Evolutionary conservation across 352 stramenopile species (phyloP), one percentile per base, ranked within the genome.

Genomic region (Plasmopara viticola): DNA sequence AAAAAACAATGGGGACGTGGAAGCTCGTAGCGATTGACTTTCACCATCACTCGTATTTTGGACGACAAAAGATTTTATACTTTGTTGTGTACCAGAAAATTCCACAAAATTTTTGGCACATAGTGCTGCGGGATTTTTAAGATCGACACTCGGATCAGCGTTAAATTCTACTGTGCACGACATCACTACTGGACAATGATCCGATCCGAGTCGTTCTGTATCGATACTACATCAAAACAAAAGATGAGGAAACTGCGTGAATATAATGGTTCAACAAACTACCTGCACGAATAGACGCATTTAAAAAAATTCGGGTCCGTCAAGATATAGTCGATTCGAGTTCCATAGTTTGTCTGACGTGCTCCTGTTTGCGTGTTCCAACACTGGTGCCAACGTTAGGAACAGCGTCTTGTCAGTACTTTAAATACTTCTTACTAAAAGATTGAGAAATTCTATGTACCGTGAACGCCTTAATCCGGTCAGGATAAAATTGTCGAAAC

Each of bases 321-420:
- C 15, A 96, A 65, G 44, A 97, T 87, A 49, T 96, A 96, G 63
- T 97, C 89, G 50, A 97, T 92, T 35, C 89, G 82, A 17, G 81
- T 87, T 48, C 89, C 89, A 44, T 88, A 96, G 62, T 97, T 97
- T 57, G 85, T 96, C 57, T 92, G 70, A 9, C 89, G 73, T 12
- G 82, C 87, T 1, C 72, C 72, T 9, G 86, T 95, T 51, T 88
- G 56, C 12, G 77, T 95, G 53, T 74, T 95, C 86, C 87, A 97
- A 53, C 85, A 97, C 70, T 90, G 17, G 37, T 18, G 18, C 17
- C 10, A 49, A 49, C 9, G 42, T 5, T 8, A 9, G 29, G 33
- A 31, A 35, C 7, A 25, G 39, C 34, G 40, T 28, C 13, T 42
- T 15, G 18, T 53, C 35, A 59, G 25, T 35, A n/a, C 4, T 35